Evolutionary conservation across 2,329 filamentous ascomycete genomes (phyloP).

Genomic region (Thermothelomyces thermophilus): DNA sequence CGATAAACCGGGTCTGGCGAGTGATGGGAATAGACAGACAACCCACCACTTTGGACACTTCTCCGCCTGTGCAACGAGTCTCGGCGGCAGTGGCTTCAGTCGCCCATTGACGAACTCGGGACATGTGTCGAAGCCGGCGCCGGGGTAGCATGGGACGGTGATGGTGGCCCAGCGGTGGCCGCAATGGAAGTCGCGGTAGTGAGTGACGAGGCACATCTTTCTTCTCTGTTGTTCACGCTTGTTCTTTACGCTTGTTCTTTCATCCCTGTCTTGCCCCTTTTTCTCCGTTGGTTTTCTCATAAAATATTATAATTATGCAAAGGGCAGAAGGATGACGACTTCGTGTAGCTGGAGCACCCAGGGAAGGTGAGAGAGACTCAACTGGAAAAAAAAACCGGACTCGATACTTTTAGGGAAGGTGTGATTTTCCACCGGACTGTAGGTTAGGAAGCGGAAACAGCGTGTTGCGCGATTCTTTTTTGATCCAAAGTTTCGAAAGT

Average conservation of each 20-base stretch:
- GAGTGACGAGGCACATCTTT: constrained; percentile 43
- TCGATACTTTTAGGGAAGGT: neutral
- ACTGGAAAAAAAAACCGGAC: no score
- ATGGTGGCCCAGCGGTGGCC: constrained; percentile 48
- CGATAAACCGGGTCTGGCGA: neutral
- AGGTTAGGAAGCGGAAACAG: no score
- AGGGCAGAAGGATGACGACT: no score
- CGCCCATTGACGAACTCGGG: constrained; percentile 31
- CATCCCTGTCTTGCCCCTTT: neutral
- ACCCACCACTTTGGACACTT: constrained; percentile 37
- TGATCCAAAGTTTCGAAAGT: no score
- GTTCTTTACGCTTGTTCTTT: neutral
- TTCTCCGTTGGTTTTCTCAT: no score
- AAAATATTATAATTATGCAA: no score
- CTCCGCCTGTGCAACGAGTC: constrained; percentile 31
- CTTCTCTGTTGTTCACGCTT: neutral
- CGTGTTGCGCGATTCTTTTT: no score
- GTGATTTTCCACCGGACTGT: neutral
- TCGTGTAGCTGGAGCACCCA: no score
- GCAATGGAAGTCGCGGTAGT: constrained; percentile 44
- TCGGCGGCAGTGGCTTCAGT: constrained; percentile 33
- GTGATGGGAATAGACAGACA: neutral
- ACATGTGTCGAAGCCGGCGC: constrained; percentile 46
- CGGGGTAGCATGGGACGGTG: constrained; percentile 40
- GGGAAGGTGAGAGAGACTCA: no score